Percentiles rank a stretch among this genome's conserved stretches.
These are phyloP conservation scores for Artemisia argyi DNA, from an alignment of 129 eudicot species.

Conservation along the genomic window DNA sequence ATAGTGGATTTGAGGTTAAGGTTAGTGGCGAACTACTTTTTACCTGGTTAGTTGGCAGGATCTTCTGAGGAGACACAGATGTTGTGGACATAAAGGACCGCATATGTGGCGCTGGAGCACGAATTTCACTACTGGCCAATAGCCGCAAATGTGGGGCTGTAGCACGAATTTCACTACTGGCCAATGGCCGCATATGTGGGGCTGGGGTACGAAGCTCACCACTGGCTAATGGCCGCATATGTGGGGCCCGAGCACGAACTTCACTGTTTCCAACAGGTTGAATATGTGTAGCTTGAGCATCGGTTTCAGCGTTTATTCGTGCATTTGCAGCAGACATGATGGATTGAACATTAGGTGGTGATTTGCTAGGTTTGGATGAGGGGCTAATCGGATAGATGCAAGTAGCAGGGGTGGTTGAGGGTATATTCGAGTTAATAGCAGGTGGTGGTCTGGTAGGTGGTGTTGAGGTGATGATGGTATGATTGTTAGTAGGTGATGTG, in stretches of 20 bases:
- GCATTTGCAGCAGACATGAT: conserved; percentile 37
- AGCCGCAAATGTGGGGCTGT: conserved; percentile 58
- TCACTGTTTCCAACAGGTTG: conserved; percentile 39
- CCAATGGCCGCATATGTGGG: conserved; percentile 52
- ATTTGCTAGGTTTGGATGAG: conserved; percentile 12
- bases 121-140: background rate
- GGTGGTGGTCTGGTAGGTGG: background rate
- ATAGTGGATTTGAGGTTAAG: background rate
- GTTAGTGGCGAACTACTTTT: conserved; percentile 24
- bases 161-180: conserved; percentile 43
- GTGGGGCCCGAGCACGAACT: conserved; percentile 58
- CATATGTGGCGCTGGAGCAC: conserved; percentile 3
- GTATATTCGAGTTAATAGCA: background rate
- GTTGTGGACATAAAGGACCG: conserved; percentile 40
- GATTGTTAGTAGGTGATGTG: conserved; percentile 21
- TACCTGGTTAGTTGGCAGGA: conserved; percentile 33
- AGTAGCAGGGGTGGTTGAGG: background rate
- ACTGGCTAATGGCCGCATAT: conserved; percentile 34
- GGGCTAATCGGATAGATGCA: background rate
- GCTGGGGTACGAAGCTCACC: conserved; percentile 54
- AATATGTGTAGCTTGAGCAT: conserved; percentile 56
- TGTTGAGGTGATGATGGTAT: background rate
- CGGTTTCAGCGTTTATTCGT: conserved; percentile 42
- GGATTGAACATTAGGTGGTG: conserved; percentile 38
- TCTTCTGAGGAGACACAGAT: conserved; percentile 23